Evolutionary conservation across 805 yeast species (phyloP).

Genomic region (Wickerhamomyces canadensis): DNA sequence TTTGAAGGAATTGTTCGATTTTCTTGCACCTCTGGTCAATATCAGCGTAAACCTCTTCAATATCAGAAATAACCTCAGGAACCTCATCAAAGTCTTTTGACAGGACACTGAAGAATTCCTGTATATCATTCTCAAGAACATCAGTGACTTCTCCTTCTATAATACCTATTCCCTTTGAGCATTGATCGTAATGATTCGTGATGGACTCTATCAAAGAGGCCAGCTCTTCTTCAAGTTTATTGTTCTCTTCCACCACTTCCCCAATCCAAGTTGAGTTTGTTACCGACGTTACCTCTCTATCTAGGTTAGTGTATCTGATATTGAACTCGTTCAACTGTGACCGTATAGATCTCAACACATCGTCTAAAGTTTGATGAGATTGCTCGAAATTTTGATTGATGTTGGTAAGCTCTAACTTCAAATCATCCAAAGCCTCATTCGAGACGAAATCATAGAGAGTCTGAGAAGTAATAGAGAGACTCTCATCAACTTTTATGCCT

Average conservation of each 20-base stretch:
- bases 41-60: slow-evolving; percentile 33
- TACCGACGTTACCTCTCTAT: slow-evolving; percentile 34
- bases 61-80: slow-evolving; percentile 46
- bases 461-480: slow-evolving; percentile 18
- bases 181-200: slow-evolving; percentile 81
- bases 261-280: slow-evolving; percentile 9
- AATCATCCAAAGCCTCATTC: slow-evolving; percentile 27
- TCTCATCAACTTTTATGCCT: slow-evolving; percentile 30
- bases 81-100: slow-evolving; percentile 50
- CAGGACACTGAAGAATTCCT: slow-evolving; percentile 41
- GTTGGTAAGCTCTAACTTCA: slow-evolving; percentile 22
- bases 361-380: slow-evolving; percentile 16
- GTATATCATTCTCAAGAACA: slow-evolving; percentile 25
- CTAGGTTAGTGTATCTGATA: slow-evolving; percentile 14
- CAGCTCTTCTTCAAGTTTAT: slow-evolving; percentile 57
- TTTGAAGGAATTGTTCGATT: slow-evolving; percentile 27
- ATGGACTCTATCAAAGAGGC: slow-evolving; percentile 65
- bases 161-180: slow-evolving; percentile 41
- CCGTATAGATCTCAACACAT: slow-evolving; percentile 3
- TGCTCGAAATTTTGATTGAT: slow-evolving; percentile 21
- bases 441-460: slow-evolving; percentile 45
- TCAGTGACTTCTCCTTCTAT: slow-evolving; percentile 27
- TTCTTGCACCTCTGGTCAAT: slow-evolving; percentile 18
- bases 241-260: slow-evolving; percentile 33
- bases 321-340: slow-evolving; percentile 1